These are phyloP conservation scores for Trichoderma asperelloides DNA, from an alignment of 495 filamentous ascomycete species.

Conservation along the genomic window DNA sequence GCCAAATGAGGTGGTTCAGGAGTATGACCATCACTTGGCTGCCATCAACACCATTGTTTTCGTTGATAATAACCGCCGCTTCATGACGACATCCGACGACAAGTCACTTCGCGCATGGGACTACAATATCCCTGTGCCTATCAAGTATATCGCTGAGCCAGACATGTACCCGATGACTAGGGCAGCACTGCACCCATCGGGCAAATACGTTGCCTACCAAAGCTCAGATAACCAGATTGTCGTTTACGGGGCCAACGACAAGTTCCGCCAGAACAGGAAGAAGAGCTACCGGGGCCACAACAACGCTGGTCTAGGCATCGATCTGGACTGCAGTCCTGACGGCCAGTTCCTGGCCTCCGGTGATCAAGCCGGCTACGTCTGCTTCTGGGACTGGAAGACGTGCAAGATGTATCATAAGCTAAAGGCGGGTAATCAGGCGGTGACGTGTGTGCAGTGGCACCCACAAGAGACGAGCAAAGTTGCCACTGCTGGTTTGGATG, in stretches of 20 bases:
- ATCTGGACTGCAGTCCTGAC: constrained; percentile 80
- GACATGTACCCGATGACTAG: constrained; percentile 92
- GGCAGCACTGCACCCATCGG: constrained; percentile 70
- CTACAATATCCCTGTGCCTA: constrained; percentile 68
- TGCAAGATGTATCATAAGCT: constrained; percentile 98
- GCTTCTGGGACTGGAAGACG: constrained; percentile 99
- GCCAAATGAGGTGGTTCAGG: constrained; percentile 71
- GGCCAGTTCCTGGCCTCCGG: constrained; percentile 80
- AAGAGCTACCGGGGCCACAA: constrained; percentile 95
- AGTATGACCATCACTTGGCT: constrained; percentile 96
- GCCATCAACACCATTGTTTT: constrained; percentile 98
- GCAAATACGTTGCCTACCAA: constrained; percentile 91
- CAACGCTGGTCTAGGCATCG: constrained; percentile 86
- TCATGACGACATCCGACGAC: constrained; percentile 97
- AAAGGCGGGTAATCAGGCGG: constrained; percentile 64
- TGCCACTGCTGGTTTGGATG: constrained; percentile 81
- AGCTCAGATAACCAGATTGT: constrained; percentile 91
- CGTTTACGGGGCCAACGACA: constrained; percentile 86
- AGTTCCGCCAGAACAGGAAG: constrained; percentile 94
- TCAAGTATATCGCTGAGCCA: constrained; percentile 87
- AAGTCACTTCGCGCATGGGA: constrained; percentile 95
- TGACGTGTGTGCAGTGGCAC: constrained; percentile 84
- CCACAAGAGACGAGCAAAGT: constrained; percentile 92
- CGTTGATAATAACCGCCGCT: constrained; percentile 86
- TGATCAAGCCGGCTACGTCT: constrained; percentile 78